phyloP scores from a whole-genome alignment of 2,329 filamentous ascomycete genomes.

The Phoma sp. region DNA sequence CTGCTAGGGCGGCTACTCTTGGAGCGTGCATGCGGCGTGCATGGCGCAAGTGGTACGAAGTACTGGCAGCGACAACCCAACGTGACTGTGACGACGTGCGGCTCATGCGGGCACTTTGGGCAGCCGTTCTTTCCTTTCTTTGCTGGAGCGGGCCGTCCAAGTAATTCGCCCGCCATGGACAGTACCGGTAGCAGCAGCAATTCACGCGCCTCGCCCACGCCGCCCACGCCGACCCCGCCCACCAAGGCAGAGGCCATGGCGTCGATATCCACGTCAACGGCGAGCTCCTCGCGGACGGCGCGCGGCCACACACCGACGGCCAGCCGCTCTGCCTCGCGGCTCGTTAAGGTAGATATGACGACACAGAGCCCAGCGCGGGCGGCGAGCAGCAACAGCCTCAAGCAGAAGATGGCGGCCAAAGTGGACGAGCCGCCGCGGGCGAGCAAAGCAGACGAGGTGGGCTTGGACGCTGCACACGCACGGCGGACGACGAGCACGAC shows the following conservation, averaged over 20 bases:
- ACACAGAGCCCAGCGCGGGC: slow-evolving; percentile 34
- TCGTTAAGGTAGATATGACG: slow-evolving; percentile 32
- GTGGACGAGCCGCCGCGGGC: slow-evolving; percentile 39
- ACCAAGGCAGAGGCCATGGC: slow-evolving; percentile 35
- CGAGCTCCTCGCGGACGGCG: slow-evolving; percentile 21
- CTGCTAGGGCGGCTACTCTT: slow-evolving; percentile 11
- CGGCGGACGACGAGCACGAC: slow-evolving; percentile 12
- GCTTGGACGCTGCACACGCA: slow-evolving; percentile 12
- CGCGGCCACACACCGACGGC: slow-evolving; percentile 38
- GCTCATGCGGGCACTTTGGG: slow-evolving; percentile 30
- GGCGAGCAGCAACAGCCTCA: slow-evolving; percentile 49
- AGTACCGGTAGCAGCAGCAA: background rate
- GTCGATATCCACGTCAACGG: slow-evolving; percentile 11
- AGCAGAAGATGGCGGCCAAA: slow-evolving; percentile 46
- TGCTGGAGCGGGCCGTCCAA: slow-evolving; percentile 22
- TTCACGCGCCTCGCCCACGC: slow-evolving; percentile 38
- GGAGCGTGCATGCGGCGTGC: slow-evolving; percentile 15
- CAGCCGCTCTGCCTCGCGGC: slow-evolving; percentile 38
- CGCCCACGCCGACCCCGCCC: slow-evolving; percentile 43
- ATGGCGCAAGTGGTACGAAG: slow-evolving; percentile 8
- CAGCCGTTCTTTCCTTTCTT: slow-evolving; percentile 15
- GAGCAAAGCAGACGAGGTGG: slow-evolving; percentile 47
- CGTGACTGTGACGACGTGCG: slow-evolving; percentile 21
- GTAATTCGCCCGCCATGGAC: slow-evolving; percentile 36
- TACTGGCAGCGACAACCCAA: slow-evolving; percentile 22